Conservation (phyloP, 31 red algal genomes). For the Bonnemaisonia californica region DNA sequence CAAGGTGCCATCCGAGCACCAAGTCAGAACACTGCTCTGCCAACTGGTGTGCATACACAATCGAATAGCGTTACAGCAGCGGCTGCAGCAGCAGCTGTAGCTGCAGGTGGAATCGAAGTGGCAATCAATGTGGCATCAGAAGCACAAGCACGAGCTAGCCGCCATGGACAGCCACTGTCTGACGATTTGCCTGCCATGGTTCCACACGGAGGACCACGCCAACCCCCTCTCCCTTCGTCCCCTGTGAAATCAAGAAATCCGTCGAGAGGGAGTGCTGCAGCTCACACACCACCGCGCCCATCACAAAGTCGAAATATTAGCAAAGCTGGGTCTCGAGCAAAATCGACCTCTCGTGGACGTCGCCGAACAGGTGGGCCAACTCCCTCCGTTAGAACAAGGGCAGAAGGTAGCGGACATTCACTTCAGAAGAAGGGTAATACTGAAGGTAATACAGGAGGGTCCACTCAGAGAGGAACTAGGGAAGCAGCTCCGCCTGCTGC, state of each 20-base stretch:
- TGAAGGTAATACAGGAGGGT: not conserved
- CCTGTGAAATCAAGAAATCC: not conserved
- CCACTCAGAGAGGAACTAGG: not conserved
- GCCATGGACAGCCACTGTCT: not conserved
- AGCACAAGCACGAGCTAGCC: not conserved
- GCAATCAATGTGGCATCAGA: not conserved
- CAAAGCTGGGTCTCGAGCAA: not conserved
- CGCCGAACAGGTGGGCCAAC: not conserved
- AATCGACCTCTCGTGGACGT: not conserved
- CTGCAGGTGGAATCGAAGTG: slow-evolving; percentile 19
- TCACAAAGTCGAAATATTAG: not conserved
- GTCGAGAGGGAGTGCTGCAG: not conserved
- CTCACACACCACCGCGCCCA: not conserved
- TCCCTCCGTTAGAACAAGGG: not conserved
- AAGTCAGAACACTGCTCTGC: not conserved
- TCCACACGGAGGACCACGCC: not conserved
- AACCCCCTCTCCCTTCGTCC: not conserved
- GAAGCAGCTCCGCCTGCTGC: not conserved
- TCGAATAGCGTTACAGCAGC: not conserved
- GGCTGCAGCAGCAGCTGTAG: slow-evolving; percentile 35
- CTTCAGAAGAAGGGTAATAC: not conserved
- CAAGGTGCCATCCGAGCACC: not conserved
- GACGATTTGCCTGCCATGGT: not conserved
- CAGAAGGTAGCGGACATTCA: not conserved
- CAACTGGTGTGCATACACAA: not conserved